These are phyloP conservation scores for Gentiana dahurica DNA, from an alignment of 257 asterid species.

Conservation along the genomic window DNA sequence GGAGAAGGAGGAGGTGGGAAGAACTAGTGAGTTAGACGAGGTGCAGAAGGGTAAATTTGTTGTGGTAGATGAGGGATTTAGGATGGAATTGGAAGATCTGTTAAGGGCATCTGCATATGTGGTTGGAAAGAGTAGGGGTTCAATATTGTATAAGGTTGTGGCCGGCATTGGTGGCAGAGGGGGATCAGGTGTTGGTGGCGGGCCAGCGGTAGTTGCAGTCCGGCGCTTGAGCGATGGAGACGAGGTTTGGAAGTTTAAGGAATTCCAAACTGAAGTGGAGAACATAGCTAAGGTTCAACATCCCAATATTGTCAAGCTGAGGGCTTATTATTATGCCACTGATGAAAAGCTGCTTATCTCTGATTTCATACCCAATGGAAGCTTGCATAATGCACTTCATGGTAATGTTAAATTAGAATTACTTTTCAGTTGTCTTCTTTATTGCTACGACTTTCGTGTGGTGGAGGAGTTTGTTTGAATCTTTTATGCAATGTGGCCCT, in stretches of 20 bases:
- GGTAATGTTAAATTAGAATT: constrained; percentile 26
- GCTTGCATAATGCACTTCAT: constrained; percentile 68
- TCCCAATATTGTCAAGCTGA: constrained; percentile 68
- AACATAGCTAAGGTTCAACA: constrained; percentile 65
- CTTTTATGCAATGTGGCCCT: neutral
- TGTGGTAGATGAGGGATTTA: constrained; percentile 58
- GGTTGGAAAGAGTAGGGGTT: constrained; percentile 87
- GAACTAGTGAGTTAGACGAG: constrained; percentile 24
- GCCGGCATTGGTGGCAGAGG: constrained; percentile 45
- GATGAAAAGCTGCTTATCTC: constrained; percentile 82
- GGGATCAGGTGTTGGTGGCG: constrained; percentile 23
- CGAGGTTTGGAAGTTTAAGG: constrained; percentile 54
- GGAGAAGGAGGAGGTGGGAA: constrained; percentile 23
- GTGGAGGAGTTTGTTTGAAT: neutral
- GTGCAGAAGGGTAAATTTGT: constrained; percentile 75
- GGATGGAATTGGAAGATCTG: constrained; percentile 82
- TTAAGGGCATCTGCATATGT: constrained; percentile 96
- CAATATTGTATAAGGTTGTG: constrained; percentile 91
- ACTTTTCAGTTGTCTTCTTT: neutral
- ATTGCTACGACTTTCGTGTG: neutral
- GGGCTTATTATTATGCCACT: constrained; percentile 81
- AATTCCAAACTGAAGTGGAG: constrained; percentile 82
- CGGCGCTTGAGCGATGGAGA: constrained; percentile 87
- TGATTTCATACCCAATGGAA: constrained; percentile 70
- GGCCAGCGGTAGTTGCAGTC: constrained; percentile 51